Evolutionary conservation across 495 filamentous ascomycete species (phyloP).

Genomic region (Penicillium angulare): DNA sequence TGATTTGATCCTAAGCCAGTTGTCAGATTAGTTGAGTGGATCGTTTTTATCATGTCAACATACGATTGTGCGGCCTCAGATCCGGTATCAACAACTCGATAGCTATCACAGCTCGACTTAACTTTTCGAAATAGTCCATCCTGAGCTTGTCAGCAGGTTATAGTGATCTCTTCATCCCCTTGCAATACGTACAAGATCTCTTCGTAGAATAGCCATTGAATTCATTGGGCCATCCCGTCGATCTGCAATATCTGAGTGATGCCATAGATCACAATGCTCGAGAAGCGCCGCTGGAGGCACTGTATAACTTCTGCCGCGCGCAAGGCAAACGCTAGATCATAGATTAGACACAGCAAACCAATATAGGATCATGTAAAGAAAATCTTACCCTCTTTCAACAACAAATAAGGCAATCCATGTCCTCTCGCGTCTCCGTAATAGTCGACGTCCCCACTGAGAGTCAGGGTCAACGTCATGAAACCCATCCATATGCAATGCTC

Average conservation of each 20-base stretch:
- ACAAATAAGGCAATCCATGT: constrained; percentile 71
- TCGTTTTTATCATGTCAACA: constrained; percentile 13
- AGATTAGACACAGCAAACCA: constrained; percentile 5
- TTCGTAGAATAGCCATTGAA: constrained; percentile 64
- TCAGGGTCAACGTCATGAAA: constrained; percentile 61
- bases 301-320: constrained; percentile 65
- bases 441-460: constrained; percentile 55
- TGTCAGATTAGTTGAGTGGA: no score
- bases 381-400: constrained; percentile 61
- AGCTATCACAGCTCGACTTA: constrained; percentile 61
- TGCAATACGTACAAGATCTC: constrained; percentile 55
- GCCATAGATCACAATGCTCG: constrained; percentile 66
- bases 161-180: neutral
- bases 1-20: constrained; percentile 57
- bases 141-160: constrained; percentile 31
- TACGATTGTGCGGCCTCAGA: constrained; percentile 57
- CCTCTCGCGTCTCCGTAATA: constrained; percentile 64
- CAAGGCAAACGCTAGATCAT: constrained; percentile 58
- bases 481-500: constrained; percentile 64
- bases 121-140: constrained; percentile 59
- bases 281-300: constrained; percentile 63
- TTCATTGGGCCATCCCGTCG: constrained; percentile 65
- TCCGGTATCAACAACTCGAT: constrained; percentile 48
- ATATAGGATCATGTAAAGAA: neutral
- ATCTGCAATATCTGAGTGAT: constrained; percentile 59